Evolutionary conservation across 768 basidiomycete species (phyloP).

Genomic region (Suillus sp.): DNA sequence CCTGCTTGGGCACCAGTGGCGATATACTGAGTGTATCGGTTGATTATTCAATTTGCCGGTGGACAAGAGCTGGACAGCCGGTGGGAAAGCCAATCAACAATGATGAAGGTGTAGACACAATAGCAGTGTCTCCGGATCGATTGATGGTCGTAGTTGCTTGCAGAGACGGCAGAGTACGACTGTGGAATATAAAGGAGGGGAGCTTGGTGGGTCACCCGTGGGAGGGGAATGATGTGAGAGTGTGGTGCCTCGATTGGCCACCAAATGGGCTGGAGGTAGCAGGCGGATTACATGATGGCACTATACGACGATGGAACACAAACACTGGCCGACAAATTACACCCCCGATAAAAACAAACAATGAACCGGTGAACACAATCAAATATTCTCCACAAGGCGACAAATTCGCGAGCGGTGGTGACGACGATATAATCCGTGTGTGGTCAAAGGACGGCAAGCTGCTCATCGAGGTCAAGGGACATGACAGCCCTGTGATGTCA

Average conservation of each 20-base stretch:
- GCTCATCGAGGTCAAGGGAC: neutral
- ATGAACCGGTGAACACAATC: neutral
- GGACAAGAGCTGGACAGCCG: neutral
- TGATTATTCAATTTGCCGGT: neutral
- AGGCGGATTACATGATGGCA: slow-evolving; percentile 11
- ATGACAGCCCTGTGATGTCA: neutral
- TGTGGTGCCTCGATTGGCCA: slow-evolving; percentile 17
- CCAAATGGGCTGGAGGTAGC: slow-evolving; percentile 13
- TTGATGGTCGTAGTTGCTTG: neutral
- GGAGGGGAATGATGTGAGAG: neutral
- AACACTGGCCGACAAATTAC: neutral
- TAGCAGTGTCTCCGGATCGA: neutral
- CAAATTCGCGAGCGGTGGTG: neutral
- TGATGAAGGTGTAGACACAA: neutral
- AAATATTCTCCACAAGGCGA: neutral
- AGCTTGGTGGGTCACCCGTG: neutral
- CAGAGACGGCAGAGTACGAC: neutral
- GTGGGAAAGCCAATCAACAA: neutral
- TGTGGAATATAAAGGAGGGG: neutral
- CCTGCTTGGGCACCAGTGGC: neutral
- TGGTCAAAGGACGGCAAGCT: neutral
- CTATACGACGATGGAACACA: slow-evolving; percentile 19
- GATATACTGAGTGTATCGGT: neutral
- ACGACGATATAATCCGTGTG: neutral
- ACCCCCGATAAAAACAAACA: neutral